A percentile compares a stretch with the other conserved stretches of the same genome.
Evolutionary conservation across 2,329 filamentous ascomycete species (phyloP).

Genomic region (Zalaria sp.): DNA sequence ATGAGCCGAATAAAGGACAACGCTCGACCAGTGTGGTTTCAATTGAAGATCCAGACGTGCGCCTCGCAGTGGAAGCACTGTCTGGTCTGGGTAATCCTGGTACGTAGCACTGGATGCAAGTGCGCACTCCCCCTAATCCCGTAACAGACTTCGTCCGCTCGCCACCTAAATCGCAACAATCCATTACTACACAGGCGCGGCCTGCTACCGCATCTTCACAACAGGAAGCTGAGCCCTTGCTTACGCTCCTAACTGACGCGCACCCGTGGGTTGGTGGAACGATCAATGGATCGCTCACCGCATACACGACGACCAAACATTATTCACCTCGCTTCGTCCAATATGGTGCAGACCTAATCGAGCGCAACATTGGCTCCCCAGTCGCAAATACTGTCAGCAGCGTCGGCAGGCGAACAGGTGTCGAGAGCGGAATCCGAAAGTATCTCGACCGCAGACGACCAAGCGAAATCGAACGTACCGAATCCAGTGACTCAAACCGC

Average conservation of each 20-base stretch:
- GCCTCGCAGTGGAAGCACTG: slow-evolving; percentile 35
- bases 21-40: slow-evolving; percentile 29
- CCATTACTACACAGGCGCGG: slow-evolving; percentile 12
- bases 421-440: slow-evolving; percentile 76
- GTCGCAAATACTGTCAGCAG: slow-evolving; percentile 76
- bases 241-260: slow-evolving; percentile 75
- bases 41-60: slow-evolving; percentile 34
- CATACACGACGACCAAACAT: slow-evolving; percentile 77
- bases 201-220: slow-evolving; percentile 21
- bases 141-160: slow-evolving; percentile 28
- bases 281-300: slow-evolving; percentile 61
- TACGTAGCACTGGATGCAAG: slow-evolving; percentile 13
- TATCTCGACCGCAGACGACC: slow-evolving; percentile 50
- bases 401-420: slow-evolving; percentile 71
- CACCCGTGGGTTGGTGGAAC: slow-evolving; percentile 77
- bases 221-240: slow-evolving; percentile 59
- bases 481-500: slow-evolving; percentile 18
- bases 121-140: slow-evolving; percentile 2
- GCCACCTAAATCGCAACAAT: slow-evolving; percentile 19
- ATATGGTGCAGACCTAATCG: slow-evolving; percentile 80
- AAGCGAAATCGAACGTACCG: slow-evolving; percentile 31
- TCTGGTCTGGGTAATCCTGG: slow-evolving; percentile 35
- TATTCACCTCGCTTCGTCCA: slow-evolving; percentile 78
- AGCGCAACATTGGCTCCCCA: slow-evolving; percentile 68
- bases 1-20: slow-evolving; percentile 15